Conservation (phyloP, 352 stramenopile species). For the Globisporangium mamillatum region DNA sequence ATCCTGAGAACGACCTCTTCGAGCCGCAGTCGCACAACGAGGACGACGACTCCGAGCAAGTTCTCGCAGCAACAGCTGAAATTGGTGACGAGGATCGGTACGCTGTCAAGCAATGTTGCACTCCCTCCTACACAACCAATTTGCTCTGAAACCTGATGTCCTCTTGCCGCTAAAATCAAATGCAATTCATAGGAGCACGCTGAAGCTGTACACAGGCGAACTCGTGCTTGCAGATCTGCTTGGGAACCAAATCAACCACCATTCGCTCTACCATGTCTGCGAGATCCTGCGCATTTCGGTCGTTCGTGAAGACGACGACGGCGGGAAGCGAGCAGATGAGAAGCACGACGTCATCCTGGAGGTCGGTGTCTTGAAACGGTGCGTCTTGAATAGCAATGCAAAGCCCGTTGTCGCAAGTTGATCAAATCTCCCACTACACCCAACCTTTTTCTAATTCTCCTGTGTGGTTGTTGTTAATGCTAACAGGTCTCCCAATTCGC, state of each 20-base stretch:
- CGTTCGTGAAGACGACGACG: constrained; percentile 19
- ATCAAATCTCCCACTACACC: background rate
- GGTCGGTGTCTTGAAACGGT: constrained; percentile 69
- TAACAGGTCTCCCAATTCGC: constrained; percentile 50
- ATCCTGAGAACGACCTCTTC: constrained; percentile 38
- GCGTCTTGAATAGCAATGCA: constrained; percentile 1
- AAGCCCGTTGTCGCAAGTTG: background rate
- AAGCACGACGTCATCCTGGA: constrained; percentile 38
- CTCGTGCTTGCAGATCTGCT: constrained; percentile 73
- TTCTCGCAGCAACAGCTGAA: constrained; percentile 40
- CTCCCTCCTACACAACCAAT: background rate
- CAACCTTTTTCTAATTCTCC: background rate
- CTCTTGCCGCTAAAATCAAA: background rate
- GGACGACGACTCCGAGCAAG: constrained; percentile 21
- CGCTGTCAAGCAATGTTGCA: constrained; percentile 14
- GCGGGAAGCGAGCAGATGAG: constrained; percentile 27
- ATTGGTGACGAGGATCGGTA: constrained; percentile 66
- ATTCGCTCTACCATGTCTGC: constrained; percentile 75
- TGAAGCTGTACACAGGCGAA: constrained; percentile 69
- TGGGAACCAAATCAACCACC: constrained; percentile 58
- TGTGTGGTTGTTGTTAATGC: background rate
- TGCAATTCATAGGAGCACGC: constrained; percentile 22
- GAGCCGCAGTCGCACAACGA: constrained; percentile 32
- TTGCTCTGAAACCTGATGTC: background rate
- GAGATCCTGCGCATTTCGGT: constrained; percentile 72